Base-by-base conservation (phyloP, 1,284 basidiomycete genomes). In the Ustilago nuda region DNA sequence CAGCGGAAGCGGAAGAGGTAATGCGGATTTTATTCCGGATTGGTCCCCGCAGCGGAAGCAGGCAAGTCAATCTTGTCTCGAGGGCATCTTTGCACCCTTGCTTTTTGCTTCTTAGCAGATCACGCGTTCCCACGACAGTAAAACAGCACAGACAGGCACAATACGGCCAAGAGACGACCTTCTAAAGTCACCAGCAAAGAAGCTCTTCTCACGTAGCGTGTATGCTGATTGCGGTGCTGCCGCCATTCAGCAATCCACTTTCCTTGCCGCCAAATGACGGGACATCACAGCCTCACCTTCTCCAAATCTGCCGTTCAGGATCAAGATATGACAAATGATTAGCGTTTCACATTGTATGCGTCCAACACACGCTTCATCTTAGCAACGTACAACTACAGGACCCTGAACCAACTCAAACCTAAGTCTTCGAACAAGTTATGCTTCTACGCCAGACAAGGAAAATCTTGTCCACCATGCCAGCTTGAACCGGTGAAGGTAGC, bases 201-300 rank as follows among this genome's bases (percentile, higher is more conserved):
- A 27, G 23, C 23, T 19, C 43, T 45, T 45, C 43, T 8, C n/a
- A 45, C 23, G 15, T 8, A 37, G 13, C 36, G 36, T 19, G 23
- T 27, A 3, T 27, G 23, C 43, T 45, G n/a, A 7, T 45, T 23
- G 43, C 43, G 43, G 43, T 45, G n/a, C n/a, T 15, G 39, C 39
- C 39, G 39, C 39, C 15, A 12, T 8, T 19, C n/a, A 45, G 23
- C 23, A 27, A 45, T 3, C 43, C 8, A 45, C n/a, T 19, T 19
- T 45, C 23, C 43, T 45, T 15, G 19, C 1, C 11, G 13, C 19
- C 43, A 2, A 17, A 15, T 6, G 39, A 13, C 36, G 13, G 36
- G 36, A 37, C 36, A 37, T 37, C 39, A 41, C 39, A 41, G 43
- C 43, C 43, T 45, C 43, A 45, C 43, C 17, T 45, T 19, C 43